These are phyloP conservation scores for Aristolochia contorta DNA, from an alignment of 164 flowering plant genomes.

Conservation along the genomic window DNA sequence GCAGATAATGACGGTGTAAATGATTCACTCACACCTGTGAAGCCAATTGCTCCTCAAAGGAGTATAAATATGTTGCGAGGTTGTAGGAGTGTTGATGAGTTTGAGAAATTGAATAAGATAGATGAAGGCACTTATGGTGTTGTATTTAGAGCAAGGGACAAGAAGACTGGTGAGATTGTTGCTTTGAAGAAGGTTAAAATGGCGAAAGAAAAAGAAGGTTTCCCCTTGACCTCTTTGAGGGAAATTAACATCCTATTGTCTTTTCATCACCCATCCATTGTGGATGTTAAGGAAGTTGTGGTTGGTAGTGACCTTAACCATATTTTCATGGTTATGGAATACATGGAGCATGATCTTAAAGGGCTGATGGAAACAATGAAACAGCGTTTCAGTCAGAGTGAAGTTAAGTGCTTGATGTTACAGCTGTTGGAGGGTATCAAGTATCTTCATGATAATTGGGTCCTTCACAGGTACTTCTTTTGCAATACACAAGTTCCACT, in stretches of 20 bases:
- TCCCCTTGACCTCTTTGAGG: conserved; percentile 59
- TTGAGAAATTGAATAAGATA: conserved; percentile 53
- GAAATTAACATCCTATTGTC: conserved; percentile 69
- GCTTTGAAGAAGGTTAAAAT: conserved; percentile 77
- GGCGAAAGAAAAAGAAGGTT: conserved; percentile 50
- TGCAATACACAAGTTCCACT: neutral
- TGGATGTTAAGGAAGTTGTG: conserved; percentile 65
- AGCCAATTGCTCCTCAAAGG: conserved; percentile 10
- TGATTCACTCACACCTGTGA: conserved; percentile 1
- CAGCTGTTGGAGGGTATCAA: conserved; percentile 66
- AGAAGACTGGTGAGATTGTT: conserved; percentile 52
- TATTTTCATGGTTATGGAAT: conserved; percentile 74
- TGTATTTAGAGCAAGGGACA: conserved; percentile 62
- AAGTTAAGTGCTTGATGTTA: conserved; percentile 69
- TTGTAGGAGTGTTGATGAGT: conserved; percentile 57
- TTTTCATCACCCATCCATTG: conserved; percentile 56
- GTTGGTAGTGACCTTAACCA: conserved; percentile 33
- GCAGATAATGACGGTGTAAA: conserved; percentile 18
- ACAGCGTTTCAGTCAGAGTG: conserved; percentile 59
- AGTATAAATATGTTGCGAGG: conserved; percentile 40
- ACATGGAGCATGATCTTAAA: conserved; percentile 75
- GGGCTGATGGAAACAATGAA: conserved; percentile 47
- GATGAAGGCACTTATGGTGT: conserved; percentile 76
- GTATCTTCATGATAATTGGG: conserved; percentile 79
- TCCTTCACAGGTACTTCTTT: conserved; percentile 35